Evolutionary conservation across 805 yeast genomes (phyloP), one percentile per base, ranked within the genome.

Genomic region (Ogataea kodamae): DNA sequence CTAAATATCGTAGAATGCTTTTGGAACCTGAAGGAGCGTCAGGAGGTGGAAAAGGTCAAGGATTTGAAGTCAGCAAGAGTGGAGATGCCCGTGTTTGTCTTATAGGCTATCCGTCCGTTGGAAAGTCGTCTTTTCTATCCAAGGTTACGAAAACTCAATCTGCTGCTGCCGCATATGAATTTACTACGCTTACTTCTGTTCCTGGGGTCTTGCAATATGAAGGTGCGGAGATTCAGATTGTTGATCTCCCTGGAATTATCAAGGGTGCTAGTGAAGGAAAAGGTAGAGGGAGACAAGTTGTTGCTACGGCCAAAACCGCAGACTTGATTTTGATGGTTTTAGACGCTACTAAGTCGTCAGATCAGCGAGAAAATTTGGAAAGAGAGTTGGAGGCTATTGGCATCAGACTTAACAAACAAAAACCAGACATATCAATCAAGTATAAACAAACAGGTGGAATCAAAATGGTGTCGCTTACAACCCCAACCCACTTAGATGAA

Each of bases 61-160:
- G 95, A 2, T 90, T 90, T 57, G 98, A 92, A 61, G 97, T 90
- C 2, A 78, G 87, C 26, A 90, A 92, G 59, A 81, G 92, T 28
- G 97, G 97, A 23, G 97, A 90, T 68, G 97, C 97, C 0, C 73
- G 98, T 48, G 95, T 87, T 2, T 94, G 94, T 12, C 67, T 90
- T 35, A 89, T 92, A 61, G 98, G 98, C 18, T 90, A 89, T 59
- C 98, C 98, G 11, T 89, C 97, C 1, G 98, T 92, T 15, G 98
- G 98, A 57, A 90, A 90, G 52, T 89, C 97, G 1, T 86, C 96
- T 2, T 76, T 90, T 45, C 67, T 90, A 40, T 79, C 87, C 12
- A 86, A 87, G 52, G 85, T 92, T 35, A 90, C 98, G 13, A 84
- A 85, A 51, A 90, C 97, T 2, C 86, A 86, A 59, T 83, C 96